Base-by-base conservation (phyloP, 208 protist species). In the Strigomonas galati region DNA sequence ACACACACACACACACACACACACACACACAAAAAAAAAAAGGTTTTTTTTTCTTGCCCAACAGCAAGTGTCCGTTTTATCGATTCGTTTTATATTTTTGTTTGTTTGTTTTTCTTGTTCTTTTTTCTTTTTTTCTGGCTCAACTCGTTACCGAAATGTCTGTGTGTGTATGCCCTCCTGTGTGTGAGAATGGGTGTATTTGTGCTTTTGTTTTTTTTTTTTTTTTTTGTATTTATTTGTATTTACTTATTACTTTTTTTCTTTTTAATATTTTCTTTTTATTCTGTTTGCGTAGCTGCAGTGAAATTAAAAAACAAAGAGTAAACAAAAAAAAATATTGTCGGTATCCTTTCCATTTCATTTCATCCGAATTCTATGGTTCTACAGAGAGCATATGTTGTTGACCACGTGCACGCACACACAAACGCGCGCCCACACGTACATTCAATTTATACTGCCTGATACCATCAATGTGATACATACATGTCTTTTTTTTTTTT, bases 61-160 rank as follows among this genome's bases (percentile, higher is more conserved):
- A 26, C 31, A 4, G 23, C 30, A 53, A 17, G 14, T 24, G 55
- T 53, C 35, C 17, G 37, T 58, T 40, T 31, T 48, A 3, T 53
- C 54, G 5, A 51, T 44, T 52, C 7, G 54, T 27, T 58, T 65
- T 56, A 32, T 52, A 35, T 55, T 31, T 63, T 67, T 62, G 2
- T 40, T 56, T 65, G 48, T 67, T 46, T 40, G 5, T 23, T 52
- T 24, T 49, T 49, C 43, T 19, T 49, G 15, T 49, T n/a, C 43
- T 49, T 19, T 49, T 49, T 49, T 49, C 19, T 49, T 14, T 49
- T 49, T n/a, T 19, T 49, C 43, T 49, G 43, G 43, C 14, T 49
- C 19, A 49, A 19, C 43, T 49, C 43, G 43, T 49, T 49, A 49
- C 15, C 43, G 19, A 49, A 49, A 49, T 49, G 43, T 19, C 43